Evolutionary conservation across 192 early-diverging fungal species (phyloP).

Genomic region (Coemansia sp.): DNA sequence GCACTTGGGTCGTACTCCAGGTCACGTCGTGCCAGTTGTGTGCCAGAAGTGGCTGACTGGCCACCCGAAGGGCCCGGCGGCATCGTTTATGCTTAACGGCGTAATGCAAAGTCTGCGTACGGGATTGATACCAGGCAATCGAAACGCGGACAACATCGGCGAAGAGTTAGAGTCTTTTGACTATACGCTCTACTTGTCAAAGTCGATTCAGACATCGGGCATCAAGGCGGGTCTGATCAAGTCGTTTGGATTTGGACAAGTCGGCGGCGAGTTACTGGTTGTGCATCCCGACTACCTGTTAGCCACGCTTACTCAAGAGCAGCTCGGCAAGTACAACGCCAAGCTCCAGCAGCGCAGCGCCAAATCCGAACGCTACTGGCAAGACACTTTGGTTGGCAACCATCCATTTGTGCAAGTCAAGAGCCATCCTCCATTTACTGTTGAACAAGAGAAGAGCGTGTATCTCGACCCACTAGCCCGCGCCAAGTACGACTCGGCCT

Average conservation of each 20-base stretch:
- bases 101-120: slow-evolving; percentile 78
- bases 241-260: slow-evolving; percentile 60
- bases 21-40: slow-evolving; percentile 77
- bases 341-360: slow-evolving; percentile 7
- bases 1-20: slow-evolving; percentile 82
- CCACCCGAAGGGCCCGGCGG: slow-evolving; percentile 86
- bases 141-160: slow-evolving; percentile 55
- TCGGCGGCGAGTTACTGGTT: slow-evolving; percentile 55
- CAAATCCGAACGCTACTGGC: slow-evolving; percentile 24
- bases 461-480: slow-evolving; percentile 23
- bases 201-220: slow-evolving; percentile 22
- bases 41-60: slow-evolving; percentile 94
- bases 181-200: slow-evolving; percentile 79
- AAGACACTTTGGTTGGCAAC: slow-evolving; percentile 33
- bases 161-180: slow-evolving; percentile 70
- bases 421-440: slow-evolving; percentile 21
- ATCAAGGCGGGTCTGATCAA: slow-evolving; percentile 59
- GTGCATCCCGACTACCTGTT: slow-evolving; percentile 67
- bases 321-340: slow-evolving; percentile 21
- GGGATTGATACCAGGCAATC: slow-evolving; percentile 88
- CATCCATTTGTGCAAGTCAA: slow-evolving; percentile 37
- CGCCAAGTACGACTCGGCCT: slow-evolving; percentile 11
- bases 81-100: slow-evolving; percentile 95
- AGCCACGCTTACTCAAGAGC: slow-evolving; percentile 19
- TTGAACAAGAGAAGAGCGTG: slow-evolving; percentile 23